Evolutionary conservation across 2,329 filamentous ascomycete genomes (phyloP).

Genomic region (Microascus cirrosus): DNA sequence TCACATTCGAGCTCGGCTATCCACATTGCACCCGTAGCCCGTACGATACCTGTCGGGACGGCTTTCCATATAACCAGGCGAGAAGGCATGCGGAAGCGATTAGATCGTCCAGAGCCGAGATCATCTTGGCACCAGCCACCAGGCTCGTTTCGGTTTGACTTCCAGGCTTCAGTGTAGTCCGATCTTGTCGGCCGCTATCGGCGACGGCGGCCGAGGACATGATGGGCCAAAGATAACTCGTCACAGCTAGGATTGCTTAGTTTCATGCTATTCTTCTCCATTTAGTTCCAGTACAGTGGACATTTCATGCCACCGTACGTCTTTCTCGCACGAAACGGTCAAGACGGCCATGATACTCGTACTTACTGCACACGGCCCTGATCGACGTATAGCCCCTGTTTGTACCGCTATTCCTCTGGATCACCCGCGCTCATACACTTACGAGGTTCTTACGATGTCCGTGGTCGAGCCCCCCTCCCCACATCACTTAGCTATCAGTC

Average conservation of each 20-base stretch:
- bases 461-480: neutral
- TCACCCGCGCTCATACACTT: neutral
- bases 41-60: neutral
- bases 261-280: no score
- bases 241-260: no score
- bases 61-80: neutral
- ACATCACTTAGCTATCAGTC: neutral
- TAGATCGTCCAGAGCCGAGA: neutral
- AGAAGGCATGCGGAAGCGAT: neutral
- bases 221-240: no score
- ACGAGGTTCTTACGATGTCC: no score
- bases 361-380: conserved; percentile 1
- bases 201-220: neutral
- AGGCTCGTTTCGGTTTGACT: neutral
- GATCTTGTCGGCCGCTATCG: neutral
- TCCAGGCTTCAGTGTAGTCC: neutral
- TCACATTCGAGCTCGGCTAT: no score
- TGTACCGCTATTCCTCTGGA: neutral
- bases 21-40: no score
- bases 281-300: no score
- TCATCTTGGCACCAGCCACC: neutral
- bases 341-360: conserved; percentile 1
- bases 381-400: conserved; percentile 2
- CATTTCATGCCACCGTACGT: neutral
- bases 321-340: neutral